Conservation (phyloP, 169 alveolate species). For the Babesia sp. region DNA sequence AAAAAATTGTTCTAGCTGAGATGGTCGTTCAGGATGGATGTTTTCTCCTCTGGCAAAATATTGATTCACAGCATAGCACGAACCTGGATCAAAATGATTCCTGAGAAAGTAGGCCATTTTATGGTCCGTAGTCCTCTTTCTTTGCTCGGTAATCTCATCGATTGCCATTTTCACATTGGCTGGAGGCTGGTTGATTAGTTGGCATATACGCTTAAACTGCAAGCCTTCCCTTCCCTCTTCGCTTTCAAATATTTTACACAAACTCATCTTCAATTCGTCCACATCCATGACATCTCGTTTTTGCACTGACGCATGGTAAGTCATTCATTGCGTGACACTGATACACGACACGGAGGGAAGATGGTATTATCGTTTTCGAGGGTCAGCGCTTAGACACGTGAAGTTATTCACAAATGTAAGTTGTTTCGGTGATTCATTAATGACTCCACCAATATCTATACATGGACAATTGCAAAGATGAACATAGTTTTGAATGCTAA, state of each 20-base stretch:
- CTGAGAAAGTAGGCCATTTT: slow-evolving; percentile 61
- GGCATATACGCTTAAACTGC: slow-evolving; percentile 61
- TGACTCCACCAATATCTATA: no score
- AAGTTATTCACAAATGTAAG: no score
- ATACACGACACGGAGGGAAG: no score
- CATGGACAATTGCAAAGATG: no score
- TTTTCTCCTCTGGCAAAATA: slow-evolving; percentile 15
- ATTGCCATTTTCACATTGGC: slow-evolving; percentile 53
- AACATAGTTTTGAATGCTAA: neutral
- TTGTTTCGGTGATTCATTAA: no score
- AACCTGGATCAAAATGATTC: slow-evolving; percentile 51
- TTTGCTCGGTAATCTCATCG: slow-evolving; percentile 57
- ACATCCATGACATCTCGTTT: slow-evolving; percentile 46
- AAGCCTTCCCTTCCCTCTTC: slow-evolving; percentile 66
- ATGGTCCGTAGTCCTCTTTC: slow-evolving; percentile 55
- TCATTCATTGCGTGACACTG: neutral
- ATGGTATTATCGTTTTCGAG: no score
- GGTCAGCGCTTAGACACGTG: no score
- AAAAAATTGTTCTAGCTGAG: neutral
- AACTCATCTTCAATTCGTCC: slow-evolving; percentile 65
- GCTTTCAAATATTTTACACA: slow-evolving; percentile 61
- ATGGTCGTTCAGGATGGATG: slow-evolving; percentile 24
- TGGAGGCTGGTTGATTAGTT: slow-evolving; percentile 49
- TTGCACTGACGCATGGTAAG: slow-evolving; percentile 14
- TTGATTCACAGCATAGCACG: neutral